Percentiles rank a stretch among this genome's conserved stretches.
phyloP scores from a whole-genome alignment of 2,329 filamentous ascomycete genomes.

The Aspergillus hortae region DNA sequence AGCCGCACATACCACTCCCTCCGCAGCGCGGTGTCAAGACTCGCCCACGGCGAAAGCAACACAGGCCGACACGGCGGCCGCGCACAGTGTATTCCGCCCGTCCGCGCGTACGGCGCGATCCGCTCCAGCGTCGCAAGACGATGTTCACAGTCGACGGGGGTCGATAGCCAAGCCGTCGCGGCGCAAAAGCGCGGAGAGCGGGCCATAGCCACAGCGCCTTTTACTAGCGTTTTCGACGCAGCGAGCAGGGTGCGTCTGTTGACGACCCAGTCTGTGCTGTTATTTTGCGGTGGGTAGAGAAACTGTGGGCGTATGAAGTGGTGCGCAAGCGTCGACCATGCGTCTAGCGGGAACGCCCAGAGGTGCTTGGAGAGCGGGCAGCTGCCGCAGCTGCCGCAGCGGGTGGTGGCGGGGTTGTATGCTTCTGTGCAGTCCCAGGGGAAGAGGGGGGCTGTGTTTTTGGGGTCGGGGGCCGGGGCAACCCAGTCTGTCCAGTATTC shows the following conservation, averaged over 20 bases:
- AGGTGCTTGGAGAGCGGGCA: slow-evolving; percentile 46
- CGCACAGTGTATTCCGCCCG: background rate
- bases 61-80: background rate
- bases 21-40: background rate
- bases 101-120: background rate
- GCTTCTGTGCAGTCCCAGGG: slow-evolving; percentile 50
- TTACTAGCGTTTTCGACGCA: background rate
- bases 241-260: background rate
- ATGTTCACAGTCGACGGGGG: background rate
- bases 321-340: slow-evolving; percentile 41
- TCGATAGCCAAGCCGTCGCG: background rate
- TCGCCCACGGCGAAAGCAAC: background rate
- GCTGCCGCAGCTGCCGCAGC: slow-evolving; percentile 31
- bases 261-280: background rate
- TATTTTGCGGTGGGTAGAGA: background rate
- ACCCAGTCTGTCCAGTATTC: slow-evolving; percentile 49
- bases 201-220: background rate
- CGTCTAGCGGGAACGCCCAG: slow-evolving; percentile 44
- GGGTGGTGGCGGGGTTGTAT: slow-evolving; percentile 32
- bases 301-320: slow-evolving; percentile 24
- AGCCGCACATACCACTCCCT: background rate
- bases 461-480: background rate
- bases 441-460: slow-evolving; percentile 25
- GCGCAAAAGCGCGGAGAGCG: background rate
- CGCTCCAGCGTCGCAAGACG: background rate